Percentiles rank a stretch among this genome's conserved stretches.
These are phyloP conservation scores for Hypoxylon sp. DNA, from an alignment of 2,329 filamentous ascomycete species.

Conservation along the genomic window DNA sequence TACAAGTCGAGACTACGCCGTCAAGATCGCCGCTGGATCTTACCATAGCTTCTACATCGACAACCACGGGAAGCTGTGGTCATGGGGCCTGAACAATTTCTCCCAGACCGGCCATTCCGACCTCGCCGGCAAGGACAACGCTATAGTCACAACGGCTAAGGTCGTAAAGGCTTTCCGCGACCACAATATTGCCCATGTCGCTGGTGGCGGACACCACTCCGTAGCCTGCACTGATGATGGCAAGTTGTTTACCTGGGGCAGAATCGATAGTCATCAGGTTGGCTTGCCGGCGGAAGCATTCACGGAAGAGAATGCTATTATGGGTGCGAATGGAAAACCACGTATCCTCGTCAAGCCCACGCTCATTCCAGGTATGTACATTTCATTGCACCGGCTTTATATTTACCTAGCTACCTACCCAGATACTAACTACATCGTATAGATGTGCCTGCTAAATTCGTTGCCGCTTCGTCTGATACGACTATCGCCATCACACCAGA, in stretches of 20 bases:
- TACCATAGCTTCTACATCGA: conserved; percentile 87
- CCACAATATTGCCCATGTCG: conserved; percentile 64
- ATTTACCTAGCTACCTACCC: not conserved
- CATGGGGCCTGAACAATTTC: conserved; percentile 89
- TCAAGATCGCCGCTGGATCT: conserved; percentile 67
- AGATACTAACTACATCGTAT: not conserved
- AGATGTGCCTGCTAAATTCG: conserved; percentile 27
- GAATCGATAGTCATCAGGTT: conserved; percentile 60
- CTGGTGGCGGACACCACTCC: conserved; percentile 73
- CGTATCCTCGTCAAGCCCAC: conserved; percentile 66
- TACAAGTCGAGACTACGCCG: conserved; percentile 38
- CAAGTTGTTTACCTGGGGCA: conserved; percentile 68
- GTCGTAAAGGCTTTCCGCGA: conserved; percentile 63
- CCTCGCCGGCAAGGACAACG: conserved; percentile 9
- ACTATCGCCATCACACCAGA: conserved; percentile 75
- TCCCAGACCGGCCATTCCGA: conserved; percentile 73
- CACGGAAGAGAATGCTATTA: conserved; percentile 62
- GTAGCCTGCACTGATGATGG: conserved; percentile 67
- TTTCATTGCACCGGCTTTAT: conserved; percentile 4
- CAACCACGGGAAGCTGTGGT: conserved; percentile 74
- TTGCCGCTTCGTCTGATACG: conserved; percentile 74
- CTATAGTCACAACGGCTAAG: conserved; percentile 61
- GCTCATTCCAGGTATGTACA: conserved; percentile 40
- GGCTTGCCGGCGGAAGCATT: conserved; percentile 65
- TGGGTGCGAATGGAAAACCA: conserved; percentile 68